Conservation (phyloP, 2,329 filamentous ascomycete genomes). For the Arthrinium puccinioides region DNA sequence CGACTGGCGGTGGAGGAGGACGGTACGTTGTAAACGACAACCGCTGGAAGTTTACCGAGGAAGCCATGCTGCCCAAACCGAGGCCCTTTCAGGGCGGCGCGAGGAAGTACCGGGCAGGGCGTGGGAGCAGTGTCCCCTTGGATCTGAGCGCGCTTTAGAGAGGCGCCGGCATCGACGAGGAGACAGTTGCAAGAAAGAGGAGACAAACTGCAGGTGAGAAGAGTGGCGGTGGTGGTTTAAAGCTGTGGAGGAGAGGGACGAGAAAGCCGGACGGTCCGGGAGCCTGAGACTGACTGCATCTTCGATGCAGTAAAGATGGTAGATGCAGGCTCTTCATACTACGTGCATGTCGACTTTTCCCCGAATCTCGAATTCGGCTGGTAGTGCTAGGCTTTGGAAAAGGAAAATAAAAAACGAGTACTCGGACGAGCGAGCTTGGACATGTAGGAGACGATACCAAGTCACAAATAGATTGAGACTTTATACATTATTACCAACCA, state of each 20-base stretch:
- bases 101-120: constrained; percentile 80
- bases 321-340: too few species aligned
- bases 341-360: too few species aligned
- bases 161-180: constrained; percentile 1
- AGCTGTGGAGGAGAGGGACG: neutral
- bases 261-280: neutral
- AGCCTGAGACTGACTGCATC: neutral
- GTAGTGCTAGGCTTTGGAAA: too few species aligned
- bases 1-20: constrained; percentile 22
- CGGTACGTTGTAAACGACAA: constrained; percentile 63
- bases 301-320: too few species aligned
- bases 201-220: neutral
- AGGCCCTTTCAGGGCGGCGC: constrained; percentile 68
- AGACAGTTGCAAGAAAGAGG: neutral
- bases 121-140: constrained; percentile 88
- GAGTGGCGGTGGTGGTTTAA: neutral
- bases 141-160: constrained; percentile 59
- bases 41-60: constrained; percentile 82
- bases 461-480: too few species aligned
- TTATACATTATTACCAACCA: too few species aligned
- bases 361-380: too few species aligned
- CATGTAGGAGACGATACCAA: too few species aligned
- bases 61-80: constrained; percentile 76
- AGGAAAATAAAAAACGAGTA: too few species aligned
- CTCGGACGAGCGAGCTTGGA: too few species aligned